Conservation (phyloP, 2,329 filamentous ascomycete genomes). For the Emergomyces orientalis region DNA sequence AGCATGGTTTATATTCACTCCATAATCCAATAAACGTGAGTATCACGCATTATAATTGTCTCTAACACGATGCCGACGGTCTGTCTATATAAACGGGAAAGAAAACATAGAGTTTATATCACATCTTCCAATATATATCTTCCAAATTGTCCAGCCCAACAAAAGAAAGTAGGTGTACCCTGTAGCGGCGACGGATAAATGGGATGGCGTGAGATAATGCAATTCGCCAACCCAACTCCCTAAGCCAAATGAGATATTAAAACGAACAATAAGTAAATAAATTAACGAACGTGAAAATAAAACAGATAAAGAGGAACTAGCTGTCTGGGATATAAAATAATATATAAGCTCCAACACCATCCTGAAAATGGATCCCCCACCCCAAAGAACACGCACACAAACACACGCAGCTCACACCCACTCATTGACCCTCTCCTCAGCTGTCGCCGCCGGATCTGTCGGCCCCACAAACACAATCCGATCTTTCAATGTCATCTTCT, state of each 20-base stretch:
- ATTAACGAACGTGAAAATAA: background rate
- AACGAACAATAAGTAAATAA: background rate
- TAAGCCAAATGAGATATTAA: background rate
- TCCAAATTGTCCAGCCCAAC: background rate
- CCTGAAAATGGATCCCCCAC: too few species aligned
- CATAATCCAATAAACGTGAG: background rate
- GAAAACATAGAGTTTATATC: background rate
- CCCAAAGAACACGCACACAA: conserved; percentile 32
- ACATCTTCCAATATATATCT: background rate
- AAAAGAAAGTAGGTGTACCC: background rate
- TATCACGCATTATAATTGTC: background rate
- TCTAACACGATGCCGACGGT: background rate
- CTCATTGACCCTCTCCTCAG: background rate
- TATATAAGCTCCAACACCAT: background rate
- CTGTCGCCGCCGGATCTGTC: background rate
- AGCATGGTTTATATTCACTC: background rate
- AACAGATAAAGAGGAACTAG: background rate
- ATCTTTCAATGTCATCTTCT: background rate
- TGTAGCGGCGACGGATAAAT: background rate
- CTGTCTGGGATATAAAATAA: too few species aligned
- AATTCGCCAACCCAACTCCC: background rate
- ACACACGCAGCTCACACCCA: background rate
- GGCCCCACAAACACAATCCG: background rate
- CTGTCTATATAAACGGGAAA: background rate
- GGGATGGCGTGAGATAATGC: background rate